Evolutionary conservation across 2,329 filamentous ascomycete species (phyloP).

Genomic region (Rhynchosporium graminicola): DNA sequence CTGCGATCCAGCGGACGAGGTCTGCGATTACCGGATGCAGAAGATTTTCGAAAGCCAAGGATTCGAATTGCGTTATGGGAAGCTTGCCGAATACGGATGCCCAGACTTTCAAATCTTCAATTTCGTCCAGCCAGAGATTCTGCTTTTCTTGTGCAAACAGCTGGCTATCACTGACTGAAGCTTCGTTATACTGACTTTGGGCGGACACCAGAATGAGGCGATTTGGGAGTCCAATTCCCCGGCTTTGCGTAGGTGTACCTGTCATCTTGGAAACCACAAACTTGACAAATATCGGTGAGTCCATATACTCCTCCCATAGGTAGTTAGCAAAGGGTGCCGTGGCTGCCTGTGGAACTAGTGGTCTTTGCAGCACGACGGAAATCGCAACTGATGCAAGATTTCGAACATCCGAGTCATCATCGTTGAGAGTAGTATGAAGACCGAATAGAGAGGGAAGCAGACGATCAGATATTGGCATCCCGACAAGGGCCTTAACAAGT

Average conservation of each 20-base stretch:
- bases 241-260: slow-evolving; percentile 19
- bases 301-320: slow-evolving; percentile 20
- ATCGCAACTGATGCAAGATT: slow-evolving; percentile 26
- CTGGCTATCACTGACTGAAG: slow-evolving; percentile 59
- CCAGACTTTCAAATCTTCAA: slow-evolving; percentile 75
- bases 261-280: slow-evolving; percentile 31
- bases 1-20: slow-evolving; percentile 49
- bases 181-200: slow-evolving; percentile 45
- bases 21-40: not conserved
- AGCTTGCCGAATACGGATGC: slow-evolving; percentile 42
- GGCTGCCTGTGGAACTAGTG: slow-evolving; percentile 37
- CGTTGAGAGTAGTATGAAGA: slow-evolving; percentile 14
- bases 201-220: slow-evolving; percentile 34
- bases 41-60: not conserved
- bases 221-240: slow-evolving; percentile 26
- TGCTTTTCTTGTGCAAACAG: slow-evolving; percentile 90
- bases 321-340: slow-evolving; percentile 19
- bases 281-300: slow-evolving; percentile 14
- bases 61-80: not conserved
- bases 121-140: slow-evolving; percentile 88
- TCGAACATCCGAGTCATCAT: slow-evolving; percentile 23
- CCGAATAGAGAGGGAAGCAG: slow-evolving; percentile 10
- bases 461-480: not conserved
- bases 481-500: not conserved
- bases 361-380: slow-evolving; percentile 49